phyloP scores from a whole-genome alignment of 2,329 filamentous ascomycete species.

The Dactylellina drechsleri region DNA sequence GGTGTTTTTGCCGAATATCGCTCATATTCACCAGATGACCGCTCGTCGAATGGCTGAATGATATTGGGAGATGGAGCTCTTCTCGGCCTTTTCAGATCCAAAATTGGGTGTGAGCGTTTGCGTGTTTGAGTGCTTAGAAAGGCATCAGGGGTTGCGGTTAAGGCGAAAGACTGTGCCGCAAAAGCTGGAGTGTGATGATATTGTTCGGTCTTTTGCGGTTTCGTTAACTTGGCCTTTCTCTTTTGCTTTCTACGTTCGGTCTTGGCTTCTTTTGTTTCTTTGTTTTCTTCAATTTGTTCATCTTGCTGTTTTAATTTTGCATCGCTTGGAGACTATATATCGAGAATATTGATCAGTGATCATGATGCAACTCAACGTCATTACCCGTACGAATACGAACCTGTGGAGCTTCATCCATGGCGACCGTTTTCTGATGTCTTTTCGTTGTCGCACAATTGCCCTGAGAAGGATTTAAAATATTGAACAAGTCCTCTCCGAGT shows the following conservation, averaged over 20 bases:
- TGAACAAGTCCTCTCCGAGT: slow-evolving; percentile 41
- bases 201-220: slow-evolving; percentile 28
- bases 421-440: neutral
- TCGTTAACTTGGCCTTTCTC: slow-evolving; percentile 36
- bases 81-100: slow-evolving; percentile 31
- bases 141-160: slow-evolving; percentile 46
- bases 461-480: slow-evolving; percentile 33
- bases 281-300: slow-evolving; percentile 9
- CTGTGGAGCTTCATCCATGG: slow-evolving; percentile 31
- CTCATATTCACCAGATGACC: slow-evolving; percentile 50
- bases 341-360: slow-evolving; percentile 14
- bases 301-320: slow-evolving; percentile 10
- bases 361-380: slow-evolving; percentile 5
- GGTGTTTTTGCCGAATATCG: slow-evolving; percentile 29
- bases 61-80: slow-evolving; percentile 14
- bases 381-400: slow-evolving; percentile 24
- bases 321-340: slow-evolving; percentile 23
- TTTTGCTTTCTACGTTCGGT: slow-evolving; percentile 28
- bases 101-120: slow-evolving; percentile 26
- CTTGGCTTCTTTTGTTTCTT: neutral
- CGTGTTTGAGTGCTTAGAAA: slow-evolving; percentile 38
- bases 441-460: slow-evolving; percentile 23
- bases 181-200: slow-evolving; percentile 48
- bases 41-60: slow-evolving; percentile 36
- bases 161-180: slow-evolving; percentile 45